phyloP scores from a whole-genome alignment of 805 yeast genomes.

The Lipomyces anomalus region DNA sequence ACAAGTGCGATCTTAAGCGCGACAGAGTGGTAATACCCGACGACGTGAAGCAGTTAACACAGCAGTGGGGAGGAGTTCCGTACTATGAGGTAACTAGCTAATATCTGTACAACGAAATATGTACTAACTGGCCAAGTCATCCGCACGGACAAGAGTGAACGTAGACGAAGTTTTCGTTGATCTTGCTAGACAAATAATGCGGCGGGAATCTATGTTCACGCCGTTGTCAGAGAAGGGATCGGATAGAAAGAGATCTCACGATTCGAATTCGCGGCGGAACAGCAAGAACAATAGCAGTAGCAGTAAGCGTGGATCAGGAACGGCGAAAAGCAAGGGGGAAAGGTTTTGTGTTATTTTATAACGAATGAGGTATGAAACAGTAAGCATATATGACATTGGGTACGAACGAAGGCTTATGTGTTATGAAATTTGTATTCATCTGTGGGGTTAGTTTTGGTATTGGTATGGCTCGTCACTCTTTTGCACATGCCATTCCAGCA shows the following conservation, averaged over 20 bases:
- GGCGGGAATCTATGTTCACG: slow-evolving; percentile 47
- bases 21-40: slow-evolving; percentile 19
- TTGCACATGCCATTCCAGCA: too few relatives aligned
- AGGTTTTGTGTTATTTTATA: not conserved
- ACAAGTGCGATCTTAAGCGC: slow-evolving; percentile 61
- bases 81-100: slow-evolving; percentile 15
- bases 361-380: too few relatives aligned
- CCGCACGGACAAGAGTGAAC: slow-evolving; percentile 18
- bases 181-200: slow-evolving; percentile 64
- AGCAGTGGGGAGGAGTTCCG: slow-evolving; percentile 16
- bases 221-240: not conserved
- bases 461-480: too few relatives aligned
- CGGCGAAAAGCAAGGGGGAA: not conserved
- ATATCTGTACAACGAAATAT: not conserved
- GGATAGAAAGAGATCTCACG: not conserved
- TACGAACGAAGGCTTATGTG: too few relatives aligned
- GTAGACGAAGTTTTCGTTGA: slow-evolving; percentile 18
- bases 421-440: too few relatives aligned
- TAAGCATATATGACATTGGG: too few relatives aligned
- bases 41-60: slow-evolving; percentile 16
- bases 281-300: not conserved
- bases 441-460: too few relatives aligned
- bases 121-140: not conserved
- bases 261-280: not conserved
- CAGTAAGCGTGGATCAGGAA: not conserved